Conservation (phyloP, 2,329 filamentous ascomycete genomes). For the Ophiosphaerella korrae region DNA sequence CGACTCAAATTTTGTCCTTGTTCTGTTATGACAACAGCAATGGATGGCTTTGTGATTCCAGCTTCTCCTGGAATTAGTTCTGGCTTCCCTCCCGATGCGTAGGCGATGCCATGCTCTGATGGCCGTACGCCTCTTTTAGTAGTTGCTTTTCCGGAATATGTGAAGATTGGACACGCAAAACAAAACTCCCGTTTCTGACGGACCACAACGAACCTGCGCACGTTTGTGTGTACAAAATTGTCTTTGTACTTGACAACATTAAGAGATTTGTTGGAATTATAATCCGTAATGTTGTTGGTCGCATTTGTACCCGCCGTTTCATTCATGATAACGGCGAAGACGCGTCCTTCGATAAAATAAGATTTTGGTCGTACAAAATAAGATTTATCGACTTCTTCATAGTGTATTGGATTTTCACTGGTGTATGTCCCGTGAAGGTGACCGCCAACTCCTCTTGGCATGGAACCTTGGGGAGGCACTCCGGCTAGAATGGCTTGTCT, state of each 20-base stretch:
- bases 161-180: constrained; percentile 16
- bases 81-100: constrained; percentile 21
- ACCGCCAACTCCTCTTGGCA: no score
- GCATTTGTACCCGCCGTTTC: constrained; percentile 4
- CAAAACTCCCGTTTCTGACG: constrained; percentile 11
- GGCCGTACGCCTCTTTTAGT: constrained; percentile 11
- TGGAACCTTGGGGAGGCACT: no score
- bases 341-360: constrained; percentile 11
- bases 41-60: constrained; percentile 43
- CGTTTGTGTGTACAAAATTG: constrained; percentile 9
- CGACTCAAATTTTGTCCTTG: constrained; percentile 28
- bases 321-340: constrained; percentile 11
- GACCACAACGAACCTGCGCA: constrained; percentile 20
- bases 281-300: background rate
- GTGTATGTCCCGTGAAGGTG: no score
- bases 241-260: background rate
- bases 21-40: constrained; percentile 38
- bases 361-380: background rate
- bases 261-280: constrained; percentile 2
- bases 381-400: background rate
- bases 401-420: no score
- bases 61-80: constrained; percentile 24
- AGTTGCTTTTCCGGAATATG: constrained; percentile 9
- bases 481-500: no score
- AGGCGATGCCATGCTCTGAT: constrained; percentile 47